phyloP scores from a whole-genome alignment of 352 stramenopile genomes.

The Phytophthora tentaculata region DNA sequence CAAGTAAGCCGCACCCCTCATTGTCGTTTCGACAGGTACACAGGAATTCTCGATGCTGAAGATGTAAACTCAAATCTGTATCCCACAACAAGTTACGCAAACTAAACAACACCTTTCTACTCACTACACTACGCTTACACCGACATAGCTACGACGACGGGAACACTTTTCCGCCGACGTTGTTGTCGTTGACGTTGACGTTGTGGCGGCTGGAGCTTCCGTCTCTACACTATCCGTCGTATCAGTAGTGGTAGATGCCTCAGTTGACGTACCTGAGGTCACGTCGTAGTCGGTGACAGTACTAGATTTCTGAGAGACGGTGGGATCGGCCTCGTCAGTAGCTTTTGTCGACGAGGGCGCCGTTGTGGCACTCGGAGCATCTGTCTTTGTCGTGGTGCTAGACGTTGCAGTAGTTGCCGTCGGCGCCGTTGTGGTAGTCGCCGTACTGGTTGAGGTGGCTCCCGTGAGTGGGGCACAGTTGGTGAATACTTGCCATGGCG shows the following conservation, averaged over 20 bases:
- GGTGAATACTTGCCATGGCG: constrained; percentile 56
- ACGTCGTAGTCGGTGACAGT: constrained; percentile 28
- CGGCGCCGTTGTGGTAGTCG: not conserved
- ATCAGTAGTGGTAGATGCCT: constrained; percentile 17
- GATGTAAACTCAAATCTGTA: constrained; percentile 13
- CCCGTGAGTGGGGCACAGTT: constrained; percentile 51
- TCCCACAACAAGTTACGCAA: constrained; percentile 22
- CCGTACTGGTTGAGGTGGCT: constrained; percentile 16
- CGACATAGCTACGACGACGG: constrained; percentile 26
- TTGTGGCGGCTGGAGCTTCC: constrained; percentile 15
- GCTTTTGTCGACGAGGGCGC: constrained; percentile 9
- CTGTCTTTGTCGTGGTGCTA: not conserved
- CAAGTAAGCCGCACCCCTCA: too few relatives aligned
- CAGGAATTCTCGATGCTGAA: too few relatives aligned
- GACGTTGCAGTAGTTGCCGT: constrained; percentile 13
- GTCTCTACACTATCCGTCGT: constrained; percentile 18
- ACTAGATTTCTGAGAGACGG: constrained; percentile 12
- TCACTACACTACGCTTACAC: not conserved
- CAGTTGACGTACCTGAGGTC: constrained; percentile 10
- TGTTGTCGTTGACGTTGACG: constrained; percentile 10
- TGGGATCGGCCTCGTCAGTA: too few relatives aligned
- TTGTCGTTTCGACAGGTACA: too few relatives aligned
- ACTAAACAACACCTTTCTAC: constrained; percentile 13
- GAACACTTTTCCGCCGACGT: constrained; percentile 19
- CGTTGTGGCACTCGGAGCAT: constrained; percentile 13